Evolutionary conservation across 116 monocot genomes (phyloP), one percentile per base, ranked within the genome.

Genomic region (Papilionanthe hybrid): DNA sequence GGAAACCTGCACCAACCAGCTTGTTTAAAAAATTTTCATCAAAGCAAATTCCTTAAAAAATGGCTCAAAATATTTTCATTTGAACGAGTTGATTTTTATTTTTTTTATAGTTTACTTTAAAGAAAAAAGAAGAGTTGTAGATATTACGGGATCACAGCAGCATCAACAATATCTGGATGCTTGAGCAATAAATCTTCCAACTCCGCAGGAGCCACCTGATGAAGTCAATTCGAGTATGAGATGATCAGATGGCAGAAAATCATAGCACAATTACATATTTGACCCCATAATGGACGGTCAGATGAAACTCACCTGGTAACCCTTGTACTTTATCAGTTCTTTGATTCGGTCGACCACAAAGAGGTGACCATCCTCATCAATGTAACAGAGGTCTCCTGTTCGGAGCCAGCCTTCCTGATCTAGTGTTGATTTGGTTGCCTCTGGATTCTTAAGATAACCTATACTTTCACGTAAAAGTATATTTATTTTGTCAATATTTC

Each of bases 321-420:
- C 97, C 73, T 94, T 97, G 79, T 97, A 97, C 49, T 97, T 97
- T 80, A 97, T 97, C 42, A 97, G 82, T 86, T 97, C 97, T 60
- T 97, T 97, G n/a, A 97, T 78, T 25, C 97, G 75, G 60, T 97
- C 97, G 0, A 97, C 97, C 12, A 97, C 87, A 71, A 94, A 97
- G 41, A 97, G 83, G 79, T 79, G 94, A 13, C 97, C 97, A 75
- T 92, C 92, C 23, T 90, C 88, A 72, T 94, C 94, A 20, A 97
- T 84, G 82, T 97, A 97, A 78, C 97, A 97, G 29, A 97, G 76
- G 80, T 97, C 97, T 0, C 97, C 97, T 0, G 97, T 97, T 81
- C 83, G 89, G 32, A 97, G 78, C 97, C 97, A 97, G 43, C 97
- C 92, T 9, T 88, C 90, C 0, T 48, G n/a, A 23, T 81, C 84